Evolutionary conservation across 805 yeast species (phyloP).

Genomic region (Ogataea kodamae): DNA sequence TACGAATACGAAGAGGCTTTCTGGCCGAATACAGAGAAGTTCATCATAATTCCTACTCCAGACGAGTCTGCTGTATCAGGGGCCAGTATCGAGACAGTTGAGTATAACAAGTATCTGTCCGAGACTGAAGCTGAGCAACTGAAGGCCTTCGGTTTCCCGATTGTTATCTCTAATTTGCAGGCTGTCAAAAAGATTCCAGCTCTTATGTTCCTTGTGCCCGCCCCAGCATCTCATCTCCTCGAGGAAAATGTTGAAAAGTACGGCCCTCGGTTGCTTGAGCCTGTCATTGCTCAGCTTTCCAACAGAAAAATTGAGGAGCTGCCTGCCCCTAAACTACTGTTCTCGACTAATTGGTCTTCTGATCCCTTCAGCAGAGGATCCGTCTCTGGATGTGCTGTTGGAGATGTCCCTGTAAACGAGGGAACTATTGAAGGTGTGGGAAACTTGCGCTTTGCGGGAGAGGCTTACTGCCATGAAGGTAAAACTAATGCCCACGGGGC

Average conservation of each 20-base stretch:
- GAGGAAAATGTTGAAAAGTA: slow-evolving; percentile 36
- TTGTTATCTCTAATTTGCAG: slow-evolving; percentile 27
- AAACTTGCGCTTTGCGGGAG: slow-evolving; percentile 51
- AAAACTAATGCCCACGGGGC: slow-evolving; percentile 58
- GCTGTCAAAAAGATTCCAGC: slow-evolving; percentile 33
- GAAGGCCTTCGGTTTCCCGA: slow-evolving; percentile 30
- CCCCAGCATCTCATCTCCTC: slow-evolving; percentile 45
- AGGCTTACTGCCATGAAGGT: slow-evolving; percentile 48
- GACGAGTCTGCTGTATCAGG: slow-evolving; percentile 16
- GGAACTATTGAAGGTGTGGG: slow-evolving; percentile 31
- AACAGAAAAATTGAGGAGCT: slow-evolving; percentile 21
- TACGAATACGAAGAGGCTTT: slow-evolving; percentile 42
- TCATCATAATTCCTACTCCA: slow-evolving; percentile 28
- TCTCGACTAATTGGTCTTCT: slow-evolving; percentile 42
- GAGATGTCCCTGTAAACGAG: slow-evolving; percentile 39
- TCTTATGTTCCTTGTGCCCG: slow-evolving; percentile 42
- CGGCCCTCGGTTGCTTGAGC: slow-evolving; percentile 43
- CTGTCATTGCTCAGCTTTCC: slow-evolving; percentile 34
- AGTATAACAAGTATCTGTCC: slow-evolving; percentile 13
- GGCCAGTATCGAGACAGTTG: slow-evolving; percentile 11
- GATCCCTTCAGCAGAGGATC: slow-evolving; percentile 52
- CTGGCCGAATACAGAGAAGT: slow-evolving; percentile 39
- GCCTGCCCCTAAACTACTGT: slow-evolving; percentile 26
- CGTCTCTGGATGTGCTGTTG: slow-evolving; percentile 40
- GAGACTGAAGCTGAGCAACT: slow-evolving; percentile 10